Conservation (phyloP, 257 asterid genomes). For the Cynanchum wilfordii region DNA sequence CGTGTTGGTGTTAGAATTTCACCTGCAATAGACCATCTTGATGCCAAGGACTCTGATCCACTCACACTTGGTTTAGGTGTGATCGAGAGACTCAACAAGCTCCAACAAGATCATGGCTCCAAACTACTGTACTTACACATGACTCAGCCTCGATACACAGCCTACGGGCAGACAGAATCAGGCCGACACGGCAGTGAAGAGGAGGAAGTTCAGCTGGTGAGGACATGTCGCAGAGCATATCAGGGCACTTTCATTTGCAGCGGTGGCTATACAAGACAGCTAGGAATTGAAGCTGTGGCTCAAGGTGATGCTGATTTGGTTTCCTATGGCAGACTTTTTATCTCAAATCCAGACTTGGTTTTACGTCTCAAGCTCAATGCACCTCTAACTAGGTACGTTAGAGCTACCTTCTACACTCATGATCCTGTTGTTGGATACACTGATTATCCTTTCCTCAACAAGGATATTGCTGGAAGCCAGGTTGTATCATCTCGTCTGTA, state of each 20-base stretch:
- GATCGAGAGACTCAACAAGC: slow-evolving; percentile 58
- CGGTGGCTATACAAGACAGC: slow-evolving; percentile 47
- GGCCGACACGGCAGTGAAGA: slow-evolving; percentile 68
- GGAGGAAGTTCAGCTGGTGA: slow-evolving; percentile 55
- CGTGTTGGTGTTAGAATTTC: slow-evolving; percentile 78
- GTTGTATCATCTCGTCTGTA: slow-evolving; percentile 13
- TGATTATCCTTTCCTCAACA: slow-evolving; percentile 58
- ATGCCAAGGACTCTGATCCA: slow-evolving; percentile 84
- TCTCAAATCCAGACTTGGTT: slow-evolving; percentile 73
- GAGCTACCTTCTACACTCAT: slow-evolving; percentile 51
- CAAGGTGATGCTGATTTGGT: slow-evolving; percentile 47
- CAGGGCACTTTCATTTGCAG: slow-evolving; percentile 52
- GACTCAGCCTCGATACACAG: slow-evolving; percentile 85
- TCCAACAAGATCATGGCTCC: slow-evolving; percentile 40
- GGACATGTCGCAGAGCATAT: slow-evolving; percentile 55
- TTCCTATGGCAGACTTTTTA: slow-evolving; percentile 57
- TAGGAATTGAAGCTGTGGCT: slow-evolving; percentile 43
- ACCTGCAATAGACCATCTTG: slow-evolving; percentile 92
- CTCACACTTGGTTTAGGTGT: slow-evolving; percentile 66
- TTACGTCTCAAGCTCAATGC: slow-evolving; percentile 44
- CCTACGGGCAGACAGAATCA: slow-evolving; percentile 70
- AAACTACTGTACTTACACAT: slow-evolving; percentile 70
- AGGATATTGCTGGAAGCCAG: background rate
- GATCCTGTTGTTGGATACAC: slow-evolving; percentile 78
- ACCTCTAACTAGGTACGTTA: slow-evolving; percentile 41